These are phyloP conservation scores for Craspedostauros australis DNA, from an alignment of 108 stramenopile species.

Conservation along the genomic window DNA sequence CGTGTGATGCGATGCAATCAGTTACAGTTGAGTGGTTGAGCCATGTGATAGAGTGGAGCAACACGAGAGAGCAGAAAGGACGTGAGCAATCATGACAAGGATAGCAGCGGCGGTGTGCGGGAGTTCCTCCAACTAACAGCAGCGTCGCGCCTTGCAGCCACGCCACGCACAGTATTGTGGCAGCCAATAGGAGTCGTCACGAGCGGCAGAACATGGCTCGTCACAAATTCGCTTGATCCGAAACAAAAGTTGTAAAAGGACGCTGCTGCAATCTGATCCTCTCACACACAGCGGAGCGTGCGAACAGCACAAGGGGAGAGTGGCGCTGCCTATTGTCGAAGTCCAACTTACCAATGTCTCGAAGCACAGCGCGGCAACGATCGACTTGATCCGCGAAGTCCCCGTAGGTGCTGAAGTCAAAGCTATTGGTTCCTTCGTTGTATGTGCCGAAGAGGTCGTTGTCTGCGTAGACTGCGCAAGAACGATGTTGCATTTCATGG, in stretches of 20 bases:
- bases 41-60: neutral
- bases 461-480: conserved; percentile 50
- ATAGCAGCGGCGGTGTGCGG: neutral
- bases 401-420: conserved; percentile 70
- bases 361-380: conserved; percentile 58
- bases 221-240: no score
- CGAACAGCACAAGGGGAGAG: neutral
- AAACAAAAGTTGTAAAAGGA: no score
- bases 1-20: neutral
- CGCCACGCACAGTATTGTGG: neutral
- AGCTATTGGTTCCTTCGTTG: conserved; percentile 31
- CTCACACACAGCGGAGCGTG: neutral
- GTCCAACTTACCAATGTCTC: conserved; percentile 65
- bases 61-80: conserved; percentile 1
- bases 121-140: neutral
- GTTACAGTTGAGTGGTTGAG: neutral
- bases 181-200: no score
- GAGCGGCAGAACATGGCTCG: no score
- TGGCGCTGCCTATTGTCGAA: neutral
- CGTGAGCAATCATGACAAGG: neutral
- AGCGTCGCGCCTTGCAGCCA: neutral
- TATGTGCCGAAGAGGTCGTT: conserved; percentile 75
- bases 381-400: conserved; percentile 63
- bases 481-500: conserved; percentile 67
- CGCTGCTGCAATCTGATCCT: neutral